Evolutionary conservation across 192 early-diverging fungal genomes (phyloP).

Genomic region (Rhizophlyctis rosea): DNA sequence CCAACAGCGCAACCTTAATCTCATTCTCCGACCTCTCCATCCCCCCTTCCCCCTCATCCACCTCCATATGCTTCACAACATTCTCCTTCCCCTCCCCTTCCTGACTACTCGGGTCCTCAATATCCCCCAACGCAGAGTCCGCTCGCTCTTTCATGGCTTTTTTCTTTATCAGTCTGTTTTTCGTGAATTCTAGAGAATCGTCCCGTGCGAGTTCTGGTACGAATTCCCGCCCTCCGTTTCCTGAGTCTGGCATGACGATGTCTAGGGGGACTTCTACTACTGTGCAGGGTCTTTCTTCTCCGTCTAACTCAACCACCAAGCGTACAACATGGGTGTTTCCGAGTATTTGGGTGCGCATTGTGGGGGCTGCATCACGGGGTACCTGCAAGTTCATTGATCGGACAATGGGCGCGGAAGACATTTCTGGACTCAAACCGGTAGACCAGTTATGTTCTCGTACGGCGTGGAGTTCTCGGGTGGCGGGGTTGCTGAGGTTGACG

Average conservation of each 20-base stretch:
- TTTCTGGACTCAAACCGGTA: not conserved
- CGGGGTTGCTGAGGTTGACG: not conserved
- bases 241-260: not conserved
- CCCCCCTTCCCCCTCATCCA: not conserved
- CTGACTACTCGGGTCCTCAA: no score
- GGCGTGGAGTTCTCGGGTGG: not conserved
- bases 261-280: not conserved
- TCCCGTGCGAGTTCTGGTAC: not conserved
- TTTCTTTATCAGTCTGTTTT: no score
- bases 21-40: not conserved
- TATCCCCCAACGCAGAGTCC: no score
- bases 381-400: not conserved
- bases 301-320: not conserved
- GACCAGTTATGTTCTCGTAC: not conserved
- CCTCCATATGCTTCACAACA: no score
- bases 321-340: not conserved
- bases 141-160: no score
- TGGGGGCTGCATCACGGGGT: not conserved
- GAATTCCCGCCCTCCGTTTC: not conserved
- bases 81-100: not conserved
- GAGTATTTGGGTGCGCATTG: not conserved
- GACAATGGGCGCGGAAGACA: not conserved
- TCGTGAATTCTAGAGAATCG: not conserved
- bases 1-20: not conserved
- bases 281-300: not conserved